Conservation (phyloP, 257 asterid species). For the Solanum piurae region DNA sequence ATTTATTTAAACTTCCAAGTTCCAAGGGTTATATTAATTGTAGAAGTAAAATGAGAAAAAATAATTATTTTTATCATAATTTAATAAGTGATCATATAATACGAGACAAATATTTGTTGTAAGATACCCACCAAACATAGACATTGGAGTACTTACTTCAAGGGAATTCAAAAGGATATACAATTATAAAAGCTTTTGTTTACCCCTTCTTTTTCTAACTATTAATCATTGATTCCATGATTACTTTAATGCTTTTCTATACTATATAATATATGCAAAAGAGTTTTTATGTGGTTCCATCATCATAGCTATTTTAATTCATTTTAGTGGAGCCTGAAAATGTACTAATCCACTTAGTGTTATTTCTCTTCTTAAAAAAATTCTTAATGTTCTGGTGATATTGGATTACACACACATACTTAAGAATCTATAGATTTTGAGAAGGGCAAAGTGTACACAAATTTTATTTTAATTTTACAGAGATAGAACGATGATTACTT, state of each 20-base stretch:
- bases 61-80: too few relatives aligned
- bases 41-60: too few relatives aligned
- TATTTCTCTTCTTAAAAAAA: neutral
- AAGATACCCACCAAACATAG: too few relatives aligned
- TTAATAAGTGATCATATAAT: too few relatives aligned
- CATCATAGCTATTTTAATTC: too few relatives aligned
- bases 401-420: neutral
- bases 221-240: too few relatives aligned
- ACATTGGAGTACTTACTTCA: neutral
- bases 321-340: neutral
- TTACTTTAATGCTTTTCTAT: too few relatives aligned
- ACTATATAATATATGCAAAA: too few relatives aligned
- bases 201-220: neutral
- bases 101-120: rapidly evolving
- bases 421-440: neutral
- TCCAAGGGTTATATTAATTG: too few relatives aligned
- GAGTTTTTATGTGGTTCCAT: too few relatives aligned
- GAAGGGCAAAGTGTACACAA: rapidly evolving
- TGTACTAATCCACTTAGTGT: neutral
- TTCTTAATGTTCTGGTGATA: neutral
- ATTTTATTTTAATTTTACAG: neutral
- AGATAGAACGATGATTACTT: rapidly evolving
- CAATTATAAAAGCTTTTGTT: too few relatives aligned
- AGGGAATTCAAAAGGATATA: neutral
- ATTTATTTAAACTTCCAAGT: too few relatives aligned